Evolutionary conservation across 1,284 basidiomycete genomes (phyloP), one percentile per base, ranked within the genome.

Genomic region (Sphagnurus paluster): DNA sequence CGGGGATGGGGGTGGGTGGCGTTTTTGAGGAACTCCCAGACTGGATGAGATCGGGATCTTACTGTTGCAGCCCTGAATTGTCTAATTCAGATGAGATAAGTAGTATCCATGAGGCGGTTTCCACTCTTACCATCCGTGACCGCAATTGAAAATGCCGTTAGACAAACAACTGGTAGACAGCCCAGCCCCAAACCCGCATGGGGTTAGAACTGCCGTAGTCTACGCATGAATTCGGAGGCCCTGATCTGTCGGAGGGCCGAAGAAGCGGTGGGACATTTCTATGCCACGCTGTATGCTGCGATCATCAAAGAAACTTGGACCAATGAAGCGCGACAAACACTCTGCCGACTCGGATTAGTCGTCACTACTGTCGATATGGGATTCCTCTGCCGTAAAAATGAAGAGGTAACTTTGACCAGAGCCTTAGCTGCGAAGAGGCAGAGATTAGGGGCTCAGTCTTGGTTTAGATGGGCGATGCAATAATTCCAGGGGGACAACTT

Each of bases 1-100:
- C 56, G 52, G 54, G 55, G 63, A 62, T 63, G 66, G 65, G 44
- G 46, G 52, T 54, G 63, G 62, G 57, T 65, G 64, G 56, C 54
- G 55, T 50, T 53, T 55, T 43, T 38, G 23, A 43, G 45, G 51
- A 38, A 64, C 63, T 53, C 65, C 63, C 63, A 63, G 46, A 49
- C 28, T 46, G 53, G 44, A 30, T 26, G 35, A 59, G 58, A 70
- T 69, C 65, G 65, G 66, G 65, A 68, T 67, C 66, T 67, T 45
- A 47, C 29, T 51, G 50, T 48, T 54, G 52, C n/a, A n/a, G n/a
- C n/a, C n/a, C n/a, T n/a, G n/a, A n/a, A n/a, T n/a, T 53, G 50
- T 53, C 47, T 49, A 49, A 46, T 51, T 29, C 32, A 46, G 46
- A 43, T 42, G 52, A 50, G 48, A 49, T 44, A 37, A 40, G 43